Evolutionary conservation across 805 yeast genomes (phyloP).

Genomic region (Ogataea trehaloabstinens): DNA sequence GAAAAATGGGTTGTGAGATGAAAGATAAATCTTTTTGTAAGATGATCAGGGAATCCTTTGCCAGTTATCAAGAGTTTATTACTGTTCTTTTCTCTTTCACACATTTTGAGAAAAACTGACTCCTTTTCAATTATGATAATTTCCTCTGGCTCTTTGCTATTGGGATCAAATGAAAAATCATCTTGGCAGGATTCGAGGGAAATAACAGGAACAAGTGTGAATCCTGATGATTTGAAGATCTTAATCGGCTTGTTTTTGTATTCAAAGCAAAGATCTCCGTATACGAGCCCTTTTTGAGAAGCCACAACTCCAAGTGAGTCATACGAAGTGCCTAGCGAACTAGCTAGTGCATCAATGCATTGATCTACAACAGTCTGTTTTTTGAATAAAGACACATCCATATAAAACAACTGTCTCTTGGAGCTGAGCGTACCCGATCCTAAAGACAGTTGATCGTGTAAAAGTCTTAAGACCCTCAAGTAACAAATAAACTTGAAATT

Average conservation of each 20-base stretch:
- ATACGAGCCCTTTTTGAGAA: constrained; percentile 56
- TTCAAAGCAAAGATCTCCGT: constrained; percentile 34
- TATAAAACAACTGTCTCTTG: constrained; percentile 57
- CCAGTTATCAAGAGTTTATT: constrained; percentile 50
- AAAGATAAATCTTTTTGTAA: constrained; percentile 44
- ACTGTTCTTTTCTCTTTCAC: constrained; percentile 7
- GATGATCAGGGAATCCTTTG: constrained; percentile 63
- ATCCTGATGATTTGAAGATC: constrained; percentile 14
- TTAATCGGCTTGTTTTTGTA: constrained; percentile 12
- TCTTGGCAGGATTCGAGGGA: constrained; percentile 17
- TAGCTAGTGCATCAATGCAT: constrained; percentile 37
- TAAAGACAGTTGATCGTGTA: constrained; percentile 12
- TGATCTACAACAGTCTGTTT: constrained; percentile 42
- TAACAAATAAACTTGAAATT: constrained; percentile 23
- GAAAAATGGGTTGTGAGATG: constrained; percentile 23
- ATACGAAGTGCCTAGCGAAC: constrained; percentile 37
- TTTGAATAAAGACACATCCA: constrained; percentile 50
- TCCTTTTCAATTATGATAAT: constrained; percentile 52
- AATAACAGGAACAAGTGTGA: constrained; percentile 41
- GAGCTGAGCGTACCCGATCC: constrained; percentile 31
- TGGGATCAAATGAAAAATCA: constrained; percentile 13
- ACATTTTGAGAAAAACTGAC: constrained; percentile 41
- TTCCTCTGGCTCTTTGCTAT: constrained; percentile 20
- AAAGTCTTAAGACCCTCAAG: constrained; percentile 20
- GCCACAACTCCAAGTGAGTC: constrained; percentile 45